Evolutionary conservation across 371 early-diverging fungal genomes (phyloP).

Genomic region (Mucor circinelloides): DNA sequence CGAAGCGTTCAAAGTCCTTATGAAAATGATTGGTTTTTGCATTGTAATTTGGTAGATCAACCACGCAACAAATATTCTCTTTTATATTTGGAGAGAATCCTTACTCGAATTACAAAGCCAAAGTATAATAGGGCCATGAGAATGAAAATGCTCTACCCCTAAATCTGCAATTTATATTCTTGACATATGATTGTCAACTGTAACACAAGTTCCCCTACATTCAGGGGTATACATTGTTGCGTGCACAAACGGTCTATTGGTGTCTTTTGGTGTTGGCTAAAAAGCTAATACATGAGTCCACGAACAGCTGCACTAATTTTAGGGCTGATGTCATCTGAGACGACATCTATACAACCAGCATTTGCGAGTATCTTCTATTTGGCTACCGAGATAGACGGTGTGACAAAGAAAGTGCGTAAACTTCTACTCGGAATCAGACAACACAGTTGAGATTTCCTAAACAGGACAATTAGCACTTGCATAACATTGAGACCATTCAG

Average conservation of each 20-base stretch:
- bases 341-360: background rate
- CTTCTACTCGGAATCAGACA: background rate
- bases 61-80: background rate
- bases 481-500: background rate
- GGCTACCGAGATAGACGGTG: background rate
- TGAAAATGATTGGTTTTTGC: background rate
- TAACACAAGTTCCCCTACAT: background rate
- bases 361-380: background rate
- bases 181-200: background rate
- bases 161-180: background rate
- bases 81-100: background rate
- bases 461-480: background rate
- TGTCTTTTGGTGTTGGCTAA: background rate
- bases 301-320: background rate
- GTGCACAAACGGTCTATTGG: background rate
- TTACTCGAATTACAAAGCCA: background rate
- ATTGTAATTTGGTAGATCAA: background rate
- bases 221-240: background rate
- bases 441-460: constrained; percentile 1
- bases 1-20: background rate
- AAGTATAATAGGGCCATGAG: background rate
- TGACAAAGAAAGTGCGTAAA: background rate
- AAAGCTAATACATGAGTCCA: background rate
- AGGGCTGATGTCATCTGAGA: background rate
- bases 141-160: background rate